A percentile compares a stretch with the other conserved stretches of the same genome.
Evolutionary conservation across 1,284 basidiomycete genomes (phyloP).

Genomic region (Cryptococcus jaspeensis): DNA sequence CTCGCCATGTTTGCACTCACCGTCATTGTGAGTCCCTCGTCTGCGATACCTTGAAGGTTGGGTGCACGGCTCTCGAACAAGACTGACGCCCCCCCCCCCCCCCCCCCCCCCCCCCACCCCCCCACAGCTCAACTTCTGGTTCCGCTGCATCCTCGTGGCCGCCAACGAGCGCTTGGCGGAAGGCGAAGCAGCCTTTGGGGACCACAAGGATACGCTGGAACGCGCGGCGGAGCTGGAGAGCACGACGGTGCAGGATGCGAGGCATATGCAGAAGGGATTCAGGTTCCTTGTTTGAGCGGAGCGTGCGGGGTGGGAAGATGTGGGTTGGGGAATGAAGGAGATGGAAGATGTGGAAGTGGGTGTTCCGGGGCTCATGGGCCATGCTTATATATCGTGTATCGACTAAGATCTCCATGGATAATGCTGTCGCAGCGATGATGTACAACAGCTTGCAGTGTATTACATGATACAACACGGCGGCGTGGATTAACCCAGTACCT

Average conservation of each 20-base stretch:
- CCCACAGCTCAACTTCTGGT: conserved; percentile 32
- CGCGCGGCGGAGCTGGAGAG: conserved; percentile 25
- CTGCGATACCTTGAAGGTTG: no score
- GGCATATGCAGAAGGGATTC: conserved; percentile 31
- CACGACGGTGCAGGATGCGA: conserved; percentile 27
- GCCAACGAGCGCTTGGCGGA: conserved; percentile 33
- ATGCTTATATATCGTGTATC: no score
- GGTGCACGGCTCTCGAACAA: no score
- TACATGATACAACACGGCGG: no score
- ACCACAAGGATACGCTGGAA: conserved; percentile 25
- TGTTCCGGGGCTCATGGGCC: no score
- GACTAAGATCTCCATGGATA: no score
- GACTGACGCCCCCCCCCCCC: neutral
- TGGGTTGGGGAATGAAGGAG: neutral
- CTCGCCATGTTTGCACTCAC: conserved; percentile 31
- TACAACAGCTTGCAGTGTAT: no score
- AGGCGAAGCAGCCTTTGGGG: conserved; percentile 28
- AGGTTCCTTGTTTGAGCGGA: conserved; percentile 19
- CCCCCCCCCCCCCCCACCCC: neutral
- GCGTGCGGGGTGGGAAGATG: neutral
- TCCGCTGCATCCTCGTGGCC: conserved; percentile 32
- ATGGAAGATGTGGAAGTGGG: neutral
- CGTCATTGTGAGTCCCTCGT: conserved; percentile 26
- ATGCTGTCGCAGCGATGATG: no score
- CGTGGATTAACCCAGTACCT: no score